Conservation (phyloP, 495 filamentous ascomycete species). For the Hypoxylon cercidicola region DNA sequence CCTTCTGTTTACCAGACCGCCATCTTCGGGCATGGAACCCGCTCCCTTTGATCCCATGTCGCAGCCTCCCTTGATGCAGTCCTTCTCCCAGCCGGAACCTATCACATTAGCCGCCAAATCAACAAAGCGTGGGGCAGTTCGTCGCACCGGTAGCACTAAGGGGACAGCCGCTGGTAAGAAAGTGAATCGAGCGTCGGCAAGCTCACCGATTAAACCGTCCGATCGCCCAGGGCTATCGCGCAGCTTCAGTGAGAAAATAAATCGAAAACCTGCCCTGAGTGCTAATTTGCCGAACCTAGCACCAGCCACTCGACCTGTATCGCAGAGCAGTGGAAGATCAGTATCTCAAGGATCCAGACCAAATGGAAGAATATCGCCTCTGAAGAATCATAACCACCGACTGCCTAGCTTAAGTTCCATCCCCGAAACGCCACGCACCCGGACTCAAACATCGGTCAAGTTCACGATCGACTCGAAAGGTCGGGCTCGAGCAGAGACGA, state of each 20-base stretch:
- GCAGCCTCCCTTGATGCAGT: slow-evolving; percentile 40
- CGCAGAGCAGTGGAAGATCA: slow-evolving; percentile 46
- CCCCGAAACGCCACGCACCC: slow-evolving; percentile 55
- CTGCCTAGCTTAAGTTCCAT: slow-evolving; percentile 61
- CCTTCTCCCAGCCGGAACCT: slow-evolving; percentile 41
- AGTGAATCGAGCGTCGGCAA: slow-evolving; percentile 57
- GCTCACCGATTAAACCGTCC: slow-evolving; percentile 62
- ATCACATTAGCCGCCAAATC: slow-evolving; percentile 40
- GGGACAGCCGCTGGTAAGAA: slow-evolving; percentile 49
- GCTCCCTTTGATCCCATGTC: slow-evolving; percentile 50
- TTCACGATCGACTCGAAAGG: slow-evolving; percentile 79
- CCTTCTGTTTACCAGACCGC: slow-evolving; percentile 58
- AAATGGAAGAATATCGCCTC: slow-evolving; percentile 60
- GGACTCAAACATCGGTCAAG: slow-evolving; percentile 66
- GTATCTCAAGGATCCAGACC: slow-evolving; percentile 49
- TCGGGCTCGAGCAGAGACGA: slow-evolving; percentile 75
- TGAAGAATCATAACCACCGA: slow-evolving; percentile 59
- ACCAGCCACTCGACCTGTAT: slow-evolving; percentile 40
- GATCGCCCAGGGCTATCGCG: slow-evolving; percentile 67
- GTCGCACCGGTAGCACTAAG: slow-evolving; percentile 56
- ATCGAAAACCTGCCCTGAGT: slow-evolving; percentile 48
- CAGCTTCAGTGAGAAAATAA: slow-evolving; percentile 66
- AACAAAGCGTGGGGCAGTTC: slow-evolving; percentile 47
- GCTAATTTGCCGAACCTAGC: slow-evolving; percentile 50
- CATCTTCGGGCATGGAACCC: slow-evolving; percentile 54